Conservation (phyloP, 306 rosid genomes). For the Erythrophleum fordii region DNA sequence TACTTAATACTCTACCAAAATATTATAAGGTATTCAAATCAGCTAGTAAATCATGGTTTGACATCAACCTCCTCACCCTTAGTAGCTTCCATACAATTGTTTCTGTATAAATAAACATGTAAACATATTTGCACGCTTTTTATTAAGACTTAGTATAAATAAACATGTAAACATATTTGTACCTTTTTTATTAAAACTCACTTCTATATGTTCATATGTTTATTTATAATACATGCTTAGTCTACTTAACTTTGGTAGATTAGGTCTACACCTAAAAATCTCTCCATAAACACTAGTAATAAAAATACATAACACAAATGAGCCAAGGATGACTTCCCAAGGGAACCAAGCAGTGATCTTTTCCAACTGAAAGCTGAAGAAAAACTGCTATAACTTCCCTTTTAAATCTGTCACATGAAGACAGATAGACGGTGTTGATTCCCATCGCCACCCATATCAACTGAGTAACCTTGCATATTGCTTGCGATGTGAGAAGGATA, state of each 20-base stretch:
- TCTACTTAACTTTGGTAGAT: neutral
- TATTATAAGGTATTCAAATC: neutral
- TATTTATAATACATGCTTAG: neutral
- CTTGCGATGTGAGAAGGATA: slow-evolving; percentile 53
- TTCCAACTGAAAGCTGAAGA: slow-evolving; percentile 28
- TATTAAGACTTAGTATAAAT: neutral
- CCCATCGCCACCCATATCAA: slow-evolving; percentile 41
- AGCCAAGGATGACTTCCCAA: slow-evolving; percentile 91
- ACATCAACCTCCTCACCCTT: neutral
- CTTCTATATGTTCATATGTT: neutral
- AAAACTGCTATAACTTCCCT: slow-evolving; percentile 35
- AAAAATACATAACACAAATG: neutral
- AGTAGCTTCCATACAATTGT: neutral
- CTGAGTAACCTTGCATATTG: slow-evolving; percentile 37
- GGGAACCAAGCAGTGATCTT: slow-evolving; percentile 37
- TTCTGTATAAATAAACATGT: neutral
- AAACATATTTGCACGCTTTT: neutral
- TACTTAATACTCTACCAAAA: too few relatives aligned
- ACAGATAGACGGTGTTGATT: slow-evolving; percentile 51
- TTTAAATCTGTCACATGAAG: slow-evolving; percentile 40
- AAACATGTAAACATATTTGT: neutral
- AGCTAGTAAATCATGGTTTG: neutral
- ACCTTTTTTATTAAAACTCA: neutral
- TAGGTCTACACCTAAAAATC: neutral
- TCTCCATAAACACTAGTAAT: neutral